Evolutionary conservation across 1,139 yeast genomes (phyloP), one percentile per base, ranked within the genome.

Genomic region (Debaryomyces udenii): DNA sequence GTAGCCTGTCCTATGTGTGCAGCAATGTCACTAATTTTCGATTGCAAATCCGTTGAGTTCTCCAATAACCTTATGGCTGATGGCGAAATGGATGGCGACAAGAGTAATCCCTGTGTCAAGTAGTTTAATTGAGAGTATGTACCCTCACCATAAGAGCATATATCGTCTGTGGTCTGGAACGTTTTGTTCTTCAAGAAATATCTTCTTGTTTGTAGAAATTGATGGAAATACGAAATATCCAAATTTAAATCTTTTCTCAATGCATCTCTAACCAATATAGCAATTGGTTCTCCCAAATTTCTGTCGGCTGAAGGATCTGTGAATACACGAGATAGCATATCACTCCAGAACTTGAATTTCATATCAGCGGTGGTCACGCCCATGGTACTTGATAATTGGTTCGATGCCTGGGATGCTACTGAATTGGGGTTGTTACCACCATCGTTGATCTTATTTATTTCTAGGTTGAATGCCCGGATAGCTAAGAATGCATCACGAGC

Each of bases 1-100:
- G 85, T 80, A 1, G 94, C 87, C 57, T 88, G 95, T 3, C 96
- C 96, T 26, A 87, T 66, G 60, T 88, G 96, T 0, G 94, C 95
- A 15, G 84, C 78, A 17, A 86, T 77, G 47, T 86, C 90, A 34
- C 79, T 69, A 3, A 79, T 61, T 5, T 66, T 61, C 6, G 59
- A 55, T 52, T 78, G 74, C 37, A 83, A 56, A 3, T 52, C 49
- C 0, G 74, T 60, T 24, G 79, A 69, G 31, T 62, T 61, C 45
- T 80, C 81, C 29, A 85, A 61, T 17, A 82, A 56, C 31, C 64
- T 60, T 13, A 78, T 71, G 0, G 79, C 72, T 2, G 83, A 76
- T 0, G 86, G 85, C 1, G 88, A 78, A 4, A 83, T 69, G 3
- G 66, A 61, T 0, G 82, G 81, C 2, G 88, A 79, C 33, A 83